Percentiles rank a stretch among this genome's conserved stretches.
Conservation (phyloP, 2,329 filamentous ascomycete species). For the Aquanectria penicillioides region DNA sequence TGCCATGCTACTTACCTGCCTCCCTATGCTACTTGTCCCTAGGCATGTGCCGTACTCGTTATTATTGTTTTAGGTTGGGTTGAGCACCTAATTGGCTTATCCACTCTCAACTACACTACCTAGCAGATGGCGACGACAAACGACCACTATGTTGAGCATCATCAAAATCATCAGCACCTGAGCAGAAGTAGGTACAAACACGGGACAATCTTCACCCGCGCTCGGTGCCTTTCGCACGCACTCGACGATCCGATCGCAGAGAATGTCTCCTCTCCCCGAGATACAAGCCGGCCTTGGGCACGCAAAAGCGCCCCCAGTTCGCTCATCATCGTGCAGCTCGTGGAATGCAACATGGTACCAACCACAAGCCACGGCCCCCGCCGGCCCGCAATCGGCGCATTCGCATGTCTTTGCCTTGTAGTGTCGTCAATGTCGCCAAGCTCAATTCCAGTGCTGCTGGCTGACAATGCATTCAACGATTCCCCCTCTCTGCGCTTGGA, state of each 20-base stretch:
- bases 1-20: background rate
- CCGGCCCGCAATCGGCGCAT: background rate
- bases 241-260: slow-evolving; percentile 3
- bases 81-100: too few species aligned
- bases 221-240: background rate
- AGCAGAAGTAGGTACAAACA: too few species aligned
- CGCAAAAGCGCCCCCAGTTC: slow-evolving; percentile 3
- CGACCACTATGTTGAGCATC: too few species aligned
- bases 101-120: too few species aligned
- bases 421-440: background rate
- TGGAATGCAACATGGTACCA: background rate
- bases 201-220: too few species aligned
- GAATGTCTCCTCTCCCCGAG: background rate
- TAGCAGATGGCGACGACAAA: too few species aligned
- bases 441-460: background rate
- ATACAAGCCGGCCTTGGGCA: background rate
- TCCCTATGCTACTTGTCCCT: background rate
- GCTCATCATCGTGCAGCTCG: background rate
- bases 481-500: too few species aligned
- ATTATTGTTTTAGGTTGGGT: too few species aligned
- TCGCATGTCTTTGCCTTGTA: background rate
- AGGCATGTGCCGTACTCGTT: too few species aligned
- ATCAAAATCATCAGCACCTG: too few species aligned
- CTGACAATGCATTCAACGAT: background rate
- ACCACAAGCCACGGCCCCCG: background rate